Evolutionary conservation across 2,329 filamentous ascomycete species (phyloP).

Genomic region (Penicillium paneum): DNA sequence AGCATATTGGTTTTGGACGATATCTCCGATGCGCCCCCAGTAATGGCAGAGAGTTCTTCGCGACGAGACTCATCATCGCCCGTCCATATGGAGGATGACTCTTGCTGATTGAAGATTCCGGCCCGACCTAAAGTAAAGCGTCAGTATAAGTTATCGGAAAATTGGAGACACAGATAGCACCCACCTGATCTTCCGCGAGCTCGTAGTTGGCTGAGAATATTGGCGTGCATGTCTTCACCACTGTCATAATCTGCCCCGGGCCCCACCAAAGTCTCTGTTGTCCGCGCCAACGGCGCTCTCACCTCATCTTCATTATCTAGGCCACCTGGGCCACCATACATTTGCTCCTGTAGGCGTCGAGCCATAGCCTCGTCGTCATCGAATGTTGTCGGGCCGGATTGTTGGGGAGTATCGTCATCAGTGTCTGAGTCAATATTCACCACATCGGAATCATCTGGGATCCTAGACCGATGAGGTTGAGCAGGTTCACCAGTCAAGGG

Average conservation of each 20-base stretch:
- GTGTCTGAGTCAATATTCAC: slow-evolving; percentile 78
- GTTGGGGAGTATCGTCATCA: slow-evolving; percentile 61
- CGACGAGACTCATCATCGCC: slow-evolving; percentile 51
- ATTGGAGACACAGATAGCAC: not conserved
- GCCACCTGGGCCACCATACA: slow-evolving; percentile 60
- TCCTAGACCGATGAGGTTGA: slow-evolving; percentile 36
- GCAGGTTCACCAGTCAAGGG: slow-evolving; percentile 50
- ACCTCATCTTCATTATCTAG: slow-evolving; percentile 59
- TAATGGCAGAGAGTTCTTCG: slow-evolving; percentile 57
- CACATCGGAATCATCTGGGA: slow-evolving; percentile 57
- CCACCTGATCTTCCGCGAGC: slow-evolving; percentile 40
- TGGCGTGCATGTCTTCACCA: slow-evolving; percentile 57
- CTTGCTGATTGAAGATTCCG: slow-evolving; percentile 68
- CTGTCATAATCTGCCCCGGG: slow-evolving; percentile 58
- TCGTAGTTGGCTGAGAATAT: slow-evolving; percentile 65
- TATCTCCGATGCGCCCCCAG: slow-evolving; percentile 62
- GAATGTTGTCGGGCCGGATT: slow-evolving; percentile 52
- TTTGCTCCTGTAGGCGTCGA: slow-evolving; percentile 82
- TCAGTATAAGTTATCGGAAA: not conserved
- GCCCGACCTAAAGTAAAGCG: slow-evolving; percentile 40
- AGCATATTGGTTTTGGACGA: slow-evolving; percentile 72
- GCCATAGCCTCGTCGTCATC: slow-evolving; percentile 96
- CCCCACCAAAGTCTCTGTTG: slow-evolving; percentile 85
- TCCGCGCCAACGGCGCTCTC: slow-evolving; percentile 84
- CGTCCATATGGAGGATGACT: slow-evolving; percentile 55